Evolutionary conservation across 2,329 filamentous ascomycete species (phyloP), one percentile per base, ranked within the genome.

Genomic region (Zelopaecilomyces penicillatus): DNA sequence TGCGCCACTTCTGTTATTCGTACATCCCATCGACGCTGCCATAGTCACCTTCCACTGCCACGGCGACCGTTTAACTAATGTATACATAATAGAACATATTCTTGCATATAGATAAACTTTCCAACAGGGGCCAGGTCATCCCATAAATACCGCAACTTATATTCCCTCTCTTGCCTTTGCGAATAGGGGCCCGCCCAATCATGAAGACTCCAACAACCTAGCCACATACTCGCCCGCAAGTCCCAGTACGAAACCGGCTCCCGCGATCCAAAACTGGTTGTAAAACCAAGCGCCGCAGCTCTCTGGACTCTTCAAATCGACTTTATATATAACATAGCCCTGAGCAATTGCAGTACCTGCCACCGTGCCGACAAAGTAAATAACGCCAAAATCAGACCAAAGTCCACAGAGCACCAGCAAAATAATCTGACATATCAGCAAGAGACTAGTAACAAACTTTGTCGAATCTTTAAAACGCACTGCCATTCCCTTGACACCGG

Each of bases 401-500:
- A 30, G 27, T 8, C 42, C 42, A n/a, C 30, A 38, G 3, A 32
- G 10, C 10, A 5, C 33, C 8, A 43, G 42, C 29, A 39, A 3
- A n/a, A 30, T 26, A 12, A 39, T 36, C 26, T 38, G 34, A 41
- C 5, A 8, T 8, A 31, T 6, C 19, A 10, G 19, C 38, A 40
- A 10, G 27, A 30, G 3, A 40, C 11, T 27, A 10, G 28, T 28
- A 9, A 34, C 6, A 10, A 10, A 28, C 38, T 26, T 10, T 44
- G 36, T 32, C 9, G 9, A 9, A 38, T 55, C 50, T 32, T 51
- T 43, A 39, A 56, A 56, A 2, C 50, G 50, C 27, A 59, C 56
- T 2, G 60, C 60, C 50, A 63, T 54, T 35, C 53, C 56, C 52
- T 60, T 60, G 49, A 66, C 59, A 3, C 64, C 63, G 2, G 57